Percentiles rank a stretch among this genome's conserved stretches.
phyloP scores from a whole-genome alignment of 208 protist genomes.

The Trypanosoma avium region DNA sequence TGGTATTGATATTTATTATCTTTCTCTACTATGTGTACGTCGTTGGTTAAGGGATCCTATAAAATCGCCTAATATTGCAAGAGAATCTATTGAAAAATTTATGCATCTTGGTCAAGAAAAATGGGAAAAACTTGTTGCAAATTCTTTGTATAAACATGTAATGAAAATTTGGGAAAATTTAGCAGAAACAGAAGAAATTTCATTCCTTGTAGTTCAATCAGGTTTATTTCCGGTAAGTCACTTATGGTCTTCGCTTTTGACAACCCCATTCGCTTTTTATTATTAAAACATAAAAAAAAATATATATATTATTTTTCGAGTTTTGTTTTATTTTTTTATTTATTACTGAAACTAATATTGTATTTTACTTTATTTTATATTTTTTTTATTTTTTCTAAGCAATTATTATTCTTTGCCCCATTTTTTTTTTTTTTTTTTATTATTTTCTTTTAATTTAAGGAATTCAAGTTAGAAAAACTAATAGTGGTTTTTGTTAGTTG shows the following conservation, averaged over 20 bases:
- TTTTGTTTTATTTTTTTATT: conserved; percentile 22
- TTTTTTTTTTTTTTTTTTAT: background rate
- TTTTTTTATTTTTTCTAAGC: conserved; percentile 24
- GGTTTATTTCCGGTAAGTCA: conserved; percentile 24
- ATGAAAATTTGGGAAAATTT: conserved; percentile 3
- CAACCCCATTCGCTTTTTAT: conserved; percentile 15
- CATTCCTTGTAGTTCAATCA: conserved; percentile 1
- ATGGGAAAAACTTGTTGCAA: conserved; percentile 22
- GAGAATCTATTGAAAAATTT: conserved; percentile 16
- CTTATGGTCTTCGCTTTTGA: conserved; percentile 26
- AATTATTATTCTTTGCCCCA: background rate
- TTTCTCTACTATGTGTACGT: conserved; percentile 43
- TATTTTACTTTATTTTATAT: background rate
- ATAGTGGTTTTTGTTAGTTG: no score
- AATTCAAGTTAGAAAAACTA: no score
- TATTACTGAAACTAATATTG: background rate
- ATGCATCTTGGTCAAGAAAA: conserved; percentile 11
- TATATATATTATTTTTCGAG: background rate
- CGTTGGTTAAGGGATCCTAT: conserved; percentile 38
- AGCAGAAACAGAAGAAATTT: conserved; percentile 1
- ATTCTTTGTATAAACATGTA: conserved; percentile 28
- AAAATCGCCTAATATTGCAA: conserved; percentile 10
- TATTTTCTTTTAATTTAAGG: background rate
- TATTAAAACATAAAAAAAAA: background rate
- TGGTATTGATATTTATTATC: conserved; percentile 47